Evolutionary conservation across 2,329 filamentous ascomycete genomes (phyloP).

Genomic region (Ceratocystis destructans): DNA sequence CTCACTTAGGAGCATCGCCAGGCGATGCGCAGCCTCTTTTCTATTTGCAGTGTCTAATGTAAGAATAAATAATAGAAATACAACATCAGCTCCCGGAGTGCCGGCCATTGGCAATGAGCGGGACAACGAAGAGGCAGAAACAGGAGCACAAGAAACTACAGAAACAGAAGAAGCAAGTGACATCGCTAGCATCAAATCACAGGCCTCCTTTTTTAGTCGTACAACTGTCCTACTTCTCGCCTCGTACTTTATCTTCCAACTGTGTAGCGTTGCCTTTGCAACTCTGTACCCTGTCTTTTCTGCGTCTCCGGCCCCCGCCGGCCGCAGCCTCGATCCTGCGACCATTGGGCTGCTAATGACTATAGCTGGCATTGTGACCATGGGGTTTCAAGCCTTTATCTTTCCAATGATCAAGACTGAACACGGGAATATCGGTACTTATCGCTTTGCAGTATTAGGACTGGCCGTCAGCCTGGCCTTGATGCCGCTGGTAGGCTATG

Average conservation of each 20-base stretch:
- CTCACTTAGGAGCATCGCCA: neutral
- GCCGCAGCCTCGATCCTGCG: slow-evolving; percentile 58
- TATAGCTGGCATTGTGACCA: slow-evolving; percentile 71
- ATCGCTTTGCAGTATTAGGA: slow-evolving; percentile 62
- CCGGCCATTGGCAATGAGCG: neutral
- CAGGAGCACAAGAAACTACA: too few species aligned
- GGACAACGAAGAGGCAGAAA: neutral
- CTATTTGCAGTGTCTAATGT: neutral
- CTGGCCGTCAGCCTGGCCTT: slow-evolving; percentile 70
- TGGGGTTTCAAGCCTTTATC: slow-evolving; percentile 75
- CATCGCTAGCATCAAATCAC: neutral
- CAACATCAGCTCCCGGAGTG: neutral
- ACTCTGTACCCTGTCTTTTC: slow-evolving; percentile 90
- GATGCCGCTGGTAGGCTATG: slow-evolving; percentile 83
- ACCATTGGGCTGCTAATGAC: slow-evolving; percentile 79
- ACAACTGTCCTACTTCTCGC: slow-evolving; percentile 69
- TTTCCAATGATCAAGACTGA: slow-evolving; percentile 67
- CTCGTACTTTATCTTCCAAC: slow-evolving; percentile 85
- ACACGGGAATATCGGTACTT: slow-evolving; percentile 75
- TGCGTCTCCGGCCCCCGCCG: slow-evolving; percentile 58
- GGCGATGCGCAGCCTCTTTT: neutral
- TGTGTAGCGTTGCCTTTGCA: slow-evolving; percentile 91
- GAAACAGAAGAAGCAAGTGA: neutral
- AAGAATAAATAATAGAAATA: neutral
- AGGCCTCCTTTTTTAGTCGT: slow-evolving; percentile 47